phyloP scores from a whole-genome alignment of 306 rosid genomes.

The Pyrus bretschneideri region DNA sequence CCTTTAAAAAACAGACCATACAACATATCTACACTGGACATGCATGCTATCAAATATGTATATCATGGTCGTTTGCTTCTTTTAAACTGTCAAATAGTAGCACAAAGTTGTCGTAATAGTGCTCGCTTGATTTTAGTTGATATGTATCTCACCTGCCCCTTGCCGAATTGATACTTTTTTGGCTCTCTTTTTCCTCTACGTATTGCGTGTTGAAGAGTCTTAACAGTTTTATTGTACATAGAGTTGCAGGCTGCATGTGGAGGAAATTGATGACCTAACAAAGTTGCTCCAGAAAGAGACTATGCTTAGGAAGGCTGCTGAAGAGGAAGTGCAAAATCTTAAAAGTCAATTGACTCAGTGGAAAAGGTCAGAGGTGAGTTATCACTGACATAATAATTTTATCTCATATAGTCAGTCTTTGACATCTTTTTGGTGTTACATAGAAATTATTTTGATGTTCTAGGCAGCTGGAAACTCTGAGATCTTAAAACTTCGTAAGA shows the following conservation, averaged over 20 bases:
- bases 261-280: conserved; percentile 70
- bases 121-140: background rate
- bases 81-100: background rate
- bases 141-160: background rate
- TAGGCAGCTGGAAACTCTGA: conserved; percentile 67
- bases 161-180: background rate
- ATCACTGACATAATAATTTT: conserved; percentile 17
- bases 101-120: background rate
- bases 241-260: conserved; percentile 15
- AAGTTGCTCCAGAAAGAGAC: conserved; percentile 62
- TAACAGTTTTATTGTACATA: background rate
- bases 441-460: conserved; percentile 22
- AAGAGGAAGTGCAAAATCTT: conserved; percentile 65
- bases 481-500: conserved; percentile 57
- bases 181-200: background rate
- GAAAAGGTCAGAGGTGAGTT: conserved; percentile 79
- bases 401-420: background rate
- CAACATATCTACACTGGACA: background rate
- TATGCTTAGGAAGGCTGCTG: conserved; percentile 66
- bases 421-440: conserved; percentile 13
- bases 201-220: background rate
- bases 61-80: background rate
- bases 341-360: conserved; percentile 62
- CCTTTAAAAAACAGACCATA: background rate
- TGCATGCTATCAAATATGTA: background rate